phyloP scores from a whole-genome alignment of 495 filamentous ascomycete species.

The Tuber calosporum region DNA sequence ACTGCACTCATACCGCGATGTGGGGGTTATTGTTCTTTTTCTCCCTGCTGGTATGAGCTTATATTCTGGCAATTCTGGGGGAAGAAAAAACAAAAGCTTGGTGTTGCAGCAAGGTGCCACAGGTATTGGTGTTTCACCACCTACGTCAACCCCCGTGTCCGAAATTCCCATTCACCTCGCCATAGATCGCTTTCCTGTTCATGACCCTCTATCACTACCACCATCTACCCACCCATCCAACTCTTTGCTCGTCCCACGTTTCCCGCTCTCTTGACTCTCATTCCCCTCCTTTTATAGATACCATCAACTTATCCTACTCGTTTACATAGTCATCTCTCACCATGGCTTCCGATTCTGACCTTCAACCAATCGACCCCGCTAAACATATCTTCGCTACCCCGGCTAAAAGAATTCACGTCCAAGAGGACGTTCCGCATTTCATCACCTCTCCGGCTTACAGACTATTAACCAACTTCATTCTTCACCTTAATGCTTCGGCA shows the following conservation, averaged over 20 bases:
- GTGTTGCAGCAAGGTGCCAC: background rate
- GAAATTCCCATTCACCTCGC: background rate
- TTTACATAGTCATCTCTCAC: slow-evolving; percentile 4
- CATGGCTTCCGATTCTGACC: slow-evolving; percentile 11
- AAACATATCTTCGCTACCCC: slow-evolving; percentile 51
- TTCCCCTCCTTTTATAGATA: background rate
- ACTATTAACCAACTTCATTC: slow-evolving; percentile 75
- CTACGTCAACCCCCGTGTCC: slow-evolving; percentile 2
- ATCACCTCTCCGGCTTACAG: slow-evolving; percentile 70
- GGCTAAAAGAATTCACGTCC: slow-evolving; percentile 71
- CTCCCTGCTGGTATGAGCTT: background rate
- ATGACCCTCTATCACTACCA: background rate
- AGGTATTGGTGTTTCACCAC: background rate
- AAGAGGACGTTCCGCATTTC: slow-evolving; percentile 69
- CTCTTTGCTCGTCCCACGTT: background rate
- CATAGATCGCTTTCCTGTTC: background rate
- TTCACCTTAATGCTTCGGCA: slow-evolving; percentile 83
- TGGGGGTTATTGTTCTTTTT: background rate
- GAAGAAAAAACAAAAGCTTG: background rate
- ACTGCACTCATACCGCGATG: background rate
- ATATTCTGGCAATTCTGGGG: background rate
- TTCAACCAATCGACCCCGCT: slow-evolving; percentile 19
- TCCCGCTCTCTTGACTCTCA: background rate
- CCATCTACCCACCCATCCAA: background rate
- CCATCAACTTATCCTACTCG: background rate